Base-by-base conservation (phyloP, 148 eudicot species). In the Fagopyrum esculentum region DNA sequence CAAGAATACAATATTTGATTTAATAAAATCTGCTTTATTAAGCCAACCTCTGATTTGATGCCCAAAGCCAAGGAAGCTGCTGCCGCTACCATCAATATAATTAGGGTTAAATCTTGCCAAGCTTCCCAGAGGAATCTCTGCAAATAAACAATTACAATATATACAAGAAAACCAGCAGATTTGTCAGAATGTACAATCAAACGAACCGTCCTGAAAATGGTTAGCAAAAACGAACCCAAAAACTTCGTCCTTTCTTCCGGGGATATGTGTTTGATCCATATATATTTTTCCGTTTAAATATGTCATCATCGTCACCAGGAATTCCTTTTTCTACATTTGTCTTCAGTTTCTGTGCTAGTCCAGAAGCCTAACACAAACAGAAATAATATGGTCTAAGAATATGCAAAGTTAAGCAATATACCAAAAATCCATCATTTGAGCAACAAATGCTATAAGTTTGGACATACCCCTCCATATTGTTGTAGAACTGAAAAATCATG, bases 231-330 rank as follows among this genome's bases (percentile, higher is more conserved):
- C 77, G 61, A 60, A 92, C 98, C 96, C 85, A 91, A 84, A 91
- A 92, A 74, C 92, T 85, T 11, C 90, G 83, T 64, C 92, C 92
- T 79, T 92, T 90, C 81, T 90, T 94, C 72, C 82, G 81, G 73
- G 97, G 98, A 85, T 94, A 94, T 55, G 97, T 92, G 76, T 94
- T 94, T 75, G 98, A 84, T 76, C 98, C 98, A 84, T 85, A 94
- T 12, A 84, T 79, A 77, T 78, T 82, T 80, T 85, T 90, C 72
- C 97, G 79, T 71, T 82, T 78, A 73, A 84, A 73, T 59, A 87
- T 4, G 59, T 92, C 93, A 44, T 81, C 81, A 72, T 95, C 97
- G 73, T 82, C 84, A 8, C 89, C 98, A 50, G 75, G 46, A 13
- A 92, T 82, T 45, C 98, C 98, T 82, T 85, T 95, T 22, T 92